Base-by-base conservation (phyloP, 179 eudicot species). In the Monotropa hypopitys region DNA sequence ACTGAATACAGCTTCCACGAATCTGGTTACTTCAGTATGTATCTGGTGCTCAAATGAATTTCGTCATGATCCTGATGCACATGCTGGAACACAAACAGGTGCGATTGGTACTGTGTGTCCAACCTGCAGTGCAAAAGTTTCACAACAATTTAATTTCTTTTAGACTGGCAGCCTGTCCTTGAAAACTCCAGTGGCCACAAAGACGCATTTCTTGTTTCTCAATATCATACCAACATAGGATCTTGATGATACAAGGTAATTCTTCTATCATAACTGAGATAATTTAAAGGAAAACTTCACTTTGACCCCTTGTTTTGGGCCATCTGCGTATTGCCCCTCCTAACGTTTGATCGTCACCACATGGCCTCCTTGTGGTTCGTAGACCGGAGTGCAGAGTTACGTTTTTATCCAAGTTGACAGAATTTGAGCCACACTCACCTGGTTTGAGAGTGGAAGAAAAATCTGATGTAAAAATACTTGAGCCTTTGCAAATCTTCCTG, bases 31-130 rank as follows among this genome's bases (percentile, higher is more conserved):
- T 79, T 73, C 87, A 20, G 38, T 83, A 63, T 93, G 98, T 81
- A 92, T 89, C 43, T 93, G 98, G 98, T 93, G 98, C 81, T 84
- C 91, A 70, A 90, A 81, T 81, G 88, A 87, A 77, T 91, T 93
- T 79, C 90, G 85, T 70, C 89, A 84, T 42, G 90, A 91, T 73
- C 79, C 93, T 57, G n/a, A n/a, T n/a, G 49, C 79, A 13, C 85
- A 81, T 46, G 42, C 87, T 72, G 94, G 84, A 77, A 49, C 86
- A 69, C 90, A 93, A 83, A 82, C 88, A 63, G 91, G 92, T 53
- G 88, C 90, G 49, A 88, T 90, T 59, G 97, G 97, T 57, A 84
- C 85, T 59, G 63, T 93, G 74, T 93, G 98, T 77, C 97, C 92
- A 77, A 73, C 85, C 68, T 93, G 98, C 86, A 90, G 89, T 83